These are phyloP conservation scores for Gentiana dahurica DNA, from an alignment of 257 asterid genomes.

Conservation along the genomic window DNA sequence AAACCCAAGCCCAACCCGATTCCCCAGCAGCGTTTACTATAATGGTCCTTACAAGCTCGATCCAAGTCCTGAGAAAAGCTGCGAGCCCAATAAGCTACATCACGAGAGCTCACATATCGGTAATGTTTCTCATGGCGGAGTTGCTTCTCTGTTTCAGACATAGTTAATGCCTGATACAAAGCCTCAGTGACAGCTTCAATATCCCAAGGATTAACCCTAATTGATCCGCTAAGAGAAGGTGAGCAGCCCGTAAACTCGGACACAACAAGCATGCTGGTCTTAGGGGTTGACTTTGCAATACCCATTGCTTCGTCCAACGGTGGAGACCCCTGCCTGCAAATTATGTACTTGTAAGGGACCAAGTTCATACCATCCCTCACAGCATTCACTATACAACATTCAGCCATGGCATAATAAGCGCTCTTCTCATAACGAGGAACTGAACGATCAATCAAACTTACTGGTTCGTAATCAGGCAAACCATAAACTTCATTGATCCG, in stretches of 20 bases:
- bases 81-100: constrained; percentile 83
- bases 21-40: constrained; percentile 79
- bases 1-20: constrained; percentile 78
- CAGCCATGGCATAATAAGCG: constrained; percentile 84
- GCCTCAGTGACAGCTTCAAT: constrained; percentile 88
- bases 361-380: constrained; percentile 97
- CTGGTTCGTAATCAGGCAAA: constrained; percentile 44
- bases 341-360: constrained; percentile 78
- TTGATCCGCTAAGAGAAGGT: constrained; percentile 86
- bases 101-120: constrained; percentile 78
- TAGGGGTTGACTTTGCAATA: constrained; percentile 31
- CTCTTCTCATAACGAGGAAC: constrained; percentile 72
- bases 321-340: constrained; percentile 80
- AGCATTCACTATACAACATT: constrained; percentile 88
- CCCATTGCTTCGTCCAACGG: constrained; percentile 39
- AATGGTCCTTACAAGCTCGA: constrained; percentile 81
- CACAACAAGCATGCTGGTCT: constrained; percentile 79
- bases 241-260: constrained; percentile 93
- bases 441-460: constrained; percentile 64
- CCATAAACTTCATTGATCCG: constrained; percentile 62
- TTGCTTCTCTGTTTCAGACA: constrained; percentile 61
- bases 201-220: constrained; percentile 95
- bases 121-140: constrained; percentile 86
- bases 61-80: constrained; percentile 83
- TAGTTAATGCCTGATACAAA: constrained; percentile 43